Percentiles rank a stretch among this genome's conserved stretches.
phyloP scores from a whole-genome alignment of 768 basidiomycete genomes.

The Boletus sensibilis region DNA sequence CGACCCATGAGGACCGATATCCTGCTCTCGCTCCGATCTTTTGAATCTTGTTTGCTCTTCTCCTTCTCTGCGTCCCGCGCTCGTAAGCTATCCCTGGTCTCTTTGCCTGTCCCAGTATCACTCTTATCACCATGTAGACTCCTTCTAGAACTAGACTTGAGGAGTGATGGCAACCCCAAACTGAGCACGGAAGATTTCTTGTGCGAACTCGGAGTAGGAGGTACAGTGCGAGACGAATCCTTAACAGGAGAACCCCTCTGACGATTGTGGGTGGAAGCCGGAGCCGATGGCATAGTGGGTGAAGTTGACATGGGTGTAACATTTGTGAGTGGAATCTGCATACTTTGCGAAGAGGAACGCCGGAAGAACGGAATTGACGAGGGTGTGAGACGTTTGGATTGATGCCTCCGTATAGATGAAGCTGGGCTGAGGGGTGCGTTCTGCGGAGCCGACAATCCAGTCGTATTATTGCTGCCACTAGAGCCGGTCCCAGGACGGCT shows the following conservation, averaged over 20 bases:
- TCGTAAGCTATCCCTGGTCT: constrained; percentile 53
- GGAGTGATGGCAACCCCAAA: constrained; percentile 73
- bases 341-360: constrained; percentile 85
- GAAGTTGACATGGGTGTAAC: constrained; percentile 43
- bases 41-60: constrained; percentile 68
- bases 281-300: constrained; percentile 53
- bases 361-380: constrained; percentile 94
- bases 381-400: constrained; percentile 78
- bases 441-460: constrained; percentile 52
- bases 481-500: constrained; percentile 77
- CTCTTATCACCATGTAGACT: constrained; percentile 66
- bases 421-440: constrained; percentile 70
- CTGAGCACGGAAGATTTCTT: constrained; percentile 85
- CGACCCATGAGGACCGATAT: constrained; percentile 86
- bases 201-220: constrained; percentile 58
- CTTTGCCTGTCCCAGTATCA: constrained; percentile 39
- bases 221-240: constrained; percentile 51
- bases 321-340: constrained; percentile 58
- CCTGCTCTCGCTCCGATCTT: constrained; percentile 86
- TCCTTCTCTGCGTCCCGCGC: constrained; percentile 47
- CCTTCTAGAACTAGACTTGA: constrained; percentile 83
- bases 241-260: constrained; percentile 52
- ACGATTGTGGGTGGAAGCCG: constrained; percentile 41
- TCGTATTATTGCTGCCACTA: constrained; percentile 68
- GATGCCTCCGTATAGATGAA: constrained; percentile 63